Conservation (phyloP, 2,329 filamentous ascomycete genomes). For the Penicillium sp. region DNA sequence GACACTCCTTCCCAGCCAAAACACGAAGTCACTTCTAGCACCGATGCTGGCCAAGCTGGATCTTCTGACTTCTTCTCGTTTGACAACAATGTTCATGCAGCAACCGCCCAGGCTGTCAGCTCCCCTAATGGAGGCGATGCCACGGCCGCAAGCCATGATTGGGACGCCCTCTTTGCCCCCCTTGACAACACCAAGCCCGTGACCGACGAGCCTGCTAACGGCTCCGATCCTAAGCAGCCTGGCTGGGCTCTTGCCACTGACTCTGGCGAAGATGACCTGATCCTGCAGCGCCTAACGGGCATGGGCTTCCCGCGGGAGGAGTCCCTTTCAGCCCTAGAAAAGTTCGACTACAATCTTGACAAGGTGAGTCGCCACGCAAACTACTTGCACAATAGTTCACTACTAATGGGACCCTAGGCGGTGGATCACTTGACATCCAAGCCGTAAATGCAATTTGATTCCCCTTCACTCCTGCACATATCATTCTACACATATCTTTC, state of each 20-base stretch:
- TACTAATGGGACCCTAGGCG: slow-evolving; percentile 29
- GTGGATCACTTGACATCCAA: slow-evolving; percentile 45
- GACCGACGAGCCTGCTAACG: slow-evolving; percentile 19
- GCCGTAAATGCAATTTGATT: slow-evolving; percentile 26
- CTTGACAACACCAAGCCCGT: slow-evolving; percentile 55
- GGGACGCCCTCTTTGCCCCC: slow-evolving; percentile 90
- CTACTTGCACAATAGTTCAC: background rate
- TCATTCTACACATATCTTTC: slow-evolving; percentile 19
- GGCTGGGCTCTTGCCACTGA: slow-evolving; percentile 70
- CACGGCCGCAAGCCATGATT: slow-evolving; percentile 64
- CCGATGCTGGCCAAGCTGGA: slow-evolving; percentile 19
- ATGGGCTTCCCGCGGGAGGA: slow-evolving; percentile 82
- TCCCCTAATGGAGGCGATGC: slow-evolving; percentile 41
- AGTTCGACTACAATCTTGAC: slow-evolving; percentile 94
- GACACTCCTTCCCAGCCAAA: slow-evolving; percentile 39
- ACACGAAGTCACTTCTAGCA: slow-evolving; percentile 23
- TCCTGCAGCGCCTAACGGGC: slow-evolving; percentile 79
- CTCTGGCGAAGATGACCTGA: slow-evolving; percentile 83
- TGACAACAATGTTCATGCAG: slow-evolving; percentile 29
- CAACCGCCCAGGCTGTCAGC: slow-evolving; percentile 41
- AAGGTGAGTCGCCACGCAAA: slow-evolving; percentile 60
- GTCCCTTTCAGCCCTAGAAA: slow-evolving; percentile 78
- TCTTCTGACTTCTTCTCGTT: slow-evolving; percentile 43
- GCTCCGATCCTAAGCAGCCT: slow-evolving; percentile 35
- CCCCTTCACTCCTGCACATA: slow-evolving; percentile 22